phyloP scores from a whole-genome alignment of 257 asterid species.

The Plantago ovata region DNA sequence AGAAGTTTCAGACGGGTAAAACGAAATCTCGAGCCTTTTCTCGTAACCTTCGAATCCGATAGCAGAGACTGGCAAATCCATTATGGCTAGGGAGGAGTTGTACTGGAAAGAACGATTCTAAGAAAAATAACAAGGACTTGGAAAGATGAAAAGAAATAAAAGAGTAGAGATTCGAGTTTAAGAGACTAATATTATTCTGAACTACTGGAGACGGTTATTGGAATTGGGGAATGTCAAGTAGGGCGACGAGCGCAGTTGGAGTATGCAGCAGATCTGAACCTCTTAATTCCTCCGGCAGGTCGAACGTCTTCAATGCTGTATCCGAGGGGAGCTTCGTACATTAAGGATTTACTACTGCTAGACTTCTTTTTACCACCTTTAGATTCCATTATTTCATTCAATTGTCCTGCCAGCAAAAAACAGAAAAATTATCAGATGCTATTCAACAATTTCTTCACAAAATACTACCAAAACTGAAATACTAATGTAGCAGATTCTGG shows the following conservation, averaged over 20 bases:
- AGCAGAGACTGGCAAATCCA: conserved; percentile 55
- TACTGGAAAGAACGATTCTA: conserved; percentile 13
- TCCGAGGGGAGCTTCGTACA: conserved; percentile 88
- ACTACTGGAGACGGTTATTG: conserved; percentile 28
- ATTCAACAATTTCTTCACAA: too few relatives aligned
- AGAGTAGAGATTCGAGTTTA: conserved; percentile 21
- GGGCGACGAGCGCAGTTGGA: conserved; percentile 89
- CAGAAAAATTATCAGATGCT: not conserved
- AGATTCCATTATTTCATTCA: conserved; percentile 66
- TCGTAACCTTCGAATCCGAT: conserved; percentile 89
- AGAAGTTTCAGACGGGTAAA: conserved; percentile 43
- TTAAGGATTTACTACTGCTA: conserved; percentile 61
- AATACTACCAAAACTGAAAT: too few relatives aligned
- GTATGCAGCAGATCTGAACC: conserved; percentile 97
- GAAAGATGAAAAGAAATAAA: conserved; percentile 24
- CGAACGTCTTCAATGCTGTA: conserved; percentile 94
- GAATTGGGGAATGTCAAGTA: conserved; percentile 49
- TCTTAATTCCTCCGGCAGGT: conserved; percentile 89
- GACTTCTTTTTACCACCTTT: conserved; percentile 78
- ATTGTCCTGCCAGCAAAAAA: conserved; percentile 25
- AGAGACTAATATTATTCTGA: conserved; percentile 23
- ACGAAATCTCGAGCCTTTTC: conserved; percentile 73
- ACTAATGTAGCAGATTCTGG: too few relatives aligned
- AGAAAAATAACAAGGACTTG: conserved; percentile 32
- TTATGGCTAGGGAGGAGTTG: conserved; percentile 24